These are phyloP conservation scores for Neonectria magnoliae DNA, from an alignment of 2,329 filamentous ascomycete genomes.

Conservation along the genomic window DNA sequence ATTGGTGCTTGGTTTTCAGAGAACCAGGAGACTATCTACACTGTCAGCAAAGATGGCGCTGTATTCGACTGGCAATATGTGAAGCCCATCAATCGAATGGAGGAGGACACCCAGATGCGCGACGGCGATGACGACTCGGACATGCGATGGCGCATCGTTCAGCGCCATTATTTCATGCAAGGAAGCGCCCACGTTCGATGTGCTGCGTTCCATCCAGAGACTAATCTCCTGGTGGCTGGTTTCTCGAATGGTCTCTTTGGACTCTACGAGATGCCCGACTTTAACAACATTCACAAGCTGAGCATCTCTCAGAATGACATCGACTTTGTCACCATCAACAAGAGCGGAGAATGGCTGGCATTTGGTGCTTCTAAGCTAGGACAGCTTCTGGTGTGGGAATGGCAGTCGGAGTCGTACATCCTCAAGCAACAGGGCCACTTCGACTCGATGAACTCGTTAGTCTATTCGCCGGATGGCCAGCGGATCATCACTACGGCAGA, in stretches of 20 bases:
- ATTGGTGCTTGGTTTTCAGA: constrained; percentile 97
- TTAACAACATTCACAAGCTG: constrained; percentile 90
- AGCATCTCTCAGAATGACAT: constrained; percentile 98
- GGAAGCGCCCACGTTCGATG: constrained; percentile 87
- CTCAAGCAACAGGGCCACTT: constrained; percentile 98
- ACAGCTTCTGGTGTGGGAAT: constrained; percentile 98
- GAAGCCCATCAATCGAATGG: constrained; percentile 64
- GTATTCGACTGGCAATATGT: constrained; percentile 93
- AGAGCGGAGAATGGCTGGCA: constrained; percentile 94
- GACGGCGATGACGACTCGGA: constrained; percentile 70
- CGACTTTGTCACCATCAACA: constrained; percentile 93
- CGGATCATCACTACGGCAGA: constrained; percentile 93
- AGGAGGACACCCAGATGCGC: constrained; percentile 68
- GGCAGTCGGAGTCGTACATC: constrained; percentile 99
- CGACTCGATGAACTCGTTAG: constrained; percentile 91
- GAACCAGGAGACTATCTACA: constrained; percentile 95
- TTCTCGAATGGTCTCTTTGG: constrained; percentile 96
- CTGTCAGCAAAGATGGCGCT: constrained; percentile 96
- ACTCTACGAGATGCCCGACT: constrained; percentile 94
- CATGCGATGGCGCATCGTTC: constrained; percentile 89
- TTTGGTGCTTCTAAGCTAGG: constrained; percentile 96
- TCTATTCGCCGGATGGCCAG: constrained; percentile 93
- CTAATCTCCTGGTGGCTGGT: constrained; percentile 93
- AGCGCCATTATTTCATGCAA: constrained; percentile 94
- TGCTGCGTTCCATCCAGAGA: constrained; percentile 86